Conservation (phyloP, 306 rosid species). For the Astragalus glycyphyllos region DNA sequence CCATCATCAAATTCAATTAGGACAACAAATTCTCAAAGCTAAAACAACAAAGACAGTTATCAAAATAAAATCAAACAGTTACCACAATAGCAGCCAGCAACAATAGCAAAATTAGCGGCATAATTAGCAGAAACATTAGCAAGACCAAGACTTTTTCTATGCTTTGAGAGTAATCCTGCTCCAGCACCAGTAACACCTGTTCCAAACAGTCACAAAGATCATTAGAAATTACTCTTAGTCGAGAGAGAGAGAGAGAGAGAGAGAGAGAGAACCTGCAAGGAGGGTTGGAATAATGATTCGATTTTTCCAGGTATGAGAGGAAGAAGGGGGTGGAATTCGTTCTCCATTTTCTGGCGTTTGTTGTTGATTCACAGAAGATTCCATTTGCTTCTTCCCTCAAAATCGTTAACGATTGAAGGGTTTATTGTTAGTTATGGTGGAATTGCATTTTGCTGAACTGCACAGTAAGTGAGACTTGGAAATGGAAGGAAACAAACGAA, state of each 20-base stretch:
- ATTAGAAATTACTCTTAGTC: not conserved
- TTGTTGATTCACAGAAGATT: constrained; percentile 35
- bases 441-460: not conserved
- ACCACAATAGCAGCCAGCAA: constrained; percentile 91
- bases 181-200: constrained; percentile 89
- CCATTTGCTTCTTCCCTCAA: constrained; percentile 33
- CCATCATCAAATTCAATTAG: not conserved
- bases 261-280: constrained; percentile 68
- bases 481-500: too few relatives aligned
- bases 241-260: not conserved
- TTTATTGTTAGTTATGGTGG: not conserved
- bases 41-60: constrained; percentile 9
- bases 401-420: not conserved
- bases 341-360: constrained; percentile 27
- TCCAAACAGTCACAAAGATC: constrained; percentile 26
- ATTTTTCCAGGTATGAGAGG: constrained; percentile 62
- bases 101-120: constrained; percentile 77
- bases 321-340: constrained; percentile 48
- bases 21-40: constrained; percentile 25
- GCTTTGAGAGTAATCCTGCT: constrained; percentile 76
- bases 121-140: constrained; percentile 66
- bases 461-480: not conserved
- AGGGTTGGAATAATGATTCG: constrained; percentile 70
- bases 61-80: constrained; percentile 30
- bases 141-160: constrained; percentile 74